Base-by-base conservation (phyloP, 2,329 filamentous ascomycete genomes). In the Ophiostoma ips region DNA sequence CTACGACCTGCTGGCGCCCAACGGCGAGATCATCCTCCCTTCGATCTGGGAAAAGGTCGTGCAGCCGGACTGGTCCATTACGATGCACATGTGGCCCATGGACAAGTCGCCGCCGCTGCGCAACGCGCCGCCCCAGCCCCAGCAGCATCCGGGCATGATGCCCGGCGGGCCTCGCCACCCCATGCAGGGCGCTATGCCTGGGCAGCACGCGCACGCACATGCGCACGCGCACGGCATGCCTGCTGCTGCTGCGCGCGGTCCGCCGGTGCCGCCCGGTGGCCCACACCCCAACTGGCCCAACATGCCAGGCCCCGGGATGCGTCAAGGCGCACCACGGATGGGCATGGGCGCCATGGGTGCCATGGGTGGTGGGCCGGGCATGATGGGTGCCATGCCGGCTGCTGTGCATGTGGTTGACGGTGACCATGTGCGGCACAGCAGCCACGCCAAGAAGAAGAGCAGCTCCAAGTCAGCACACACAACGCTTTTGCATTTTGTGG, bases 1-100 rank as follows among this genome's bases (percentile, higher is more conserved):
- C 60, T 92, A 88, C 63, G 86, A 92, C 62, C 69, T 92, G 38
- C 75, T 87, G 48, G 86, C 84, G 0, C 84, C 86, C 5, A 79
- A 87, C 58, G 83, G 83, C 37, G 83, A 92, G 62, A 88, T 90
- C 55, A 89, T 92, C 58, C 76, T 92, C 37, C 84, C 85, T 6
- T 73, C 80, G 51, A 78, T 90, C 13, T 92, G 86, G 86, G 85
- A 89, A 57, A 84, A 81, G 58, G 82, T 87, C 41, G 71, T 92
- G 48, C 75, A 90, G 63, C 86, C 86, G 2, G 85, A 89, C 62
- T 84, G 80, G 81, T 68, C 73, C 40, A 69, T 75, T 50, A 73
- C 68, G 10, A 75, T 75, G 72, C 68, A 74, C 36, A 77, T 78
- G 73, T 78, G 75, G 75, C 75, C 75, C 2, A 69, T 73, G 64